Conservation (phyloP, 176 grass and related monocot species). For the Oryza australiensis region DNA sequence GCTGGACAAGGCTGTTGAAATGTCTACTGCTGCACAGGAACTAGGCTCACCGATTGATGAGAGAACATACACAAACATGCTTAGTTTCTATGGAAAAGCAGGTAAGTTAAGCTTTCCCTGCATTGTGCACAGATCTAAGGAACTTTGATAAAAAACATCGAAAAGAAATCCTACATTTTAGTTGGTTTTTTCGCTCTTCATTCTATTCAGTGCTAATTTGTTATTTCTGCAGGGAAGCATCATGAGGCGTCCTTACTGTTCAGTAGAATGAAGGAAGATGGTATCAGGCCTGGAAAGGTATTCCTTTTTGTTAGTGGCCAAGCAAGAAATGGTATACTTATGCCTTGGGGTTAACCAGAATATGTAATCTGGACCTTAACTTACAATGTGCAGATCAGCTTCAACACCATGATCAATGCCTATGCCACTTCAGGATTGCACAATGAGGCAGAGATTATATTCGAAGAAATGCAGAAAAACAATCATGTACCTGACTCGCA, state of each 20-base stretch:
- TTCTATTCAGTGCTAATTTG: constrained; percentile 14
- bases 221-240: constrained; percentile 59
- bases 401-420: constrained; percentile 83
- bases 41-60: constrained; percentile 60
- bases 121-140: not conserved
- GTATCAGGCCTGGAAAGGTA: constrained; percentile 90
- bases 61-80: constrained; percentile 86
- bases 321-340: not conserved
- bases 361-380: not conserved
- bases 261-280: constrained; percentile 76
- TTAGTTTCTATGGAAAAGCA: constrained; percentile 86
- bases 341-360: not conserved
- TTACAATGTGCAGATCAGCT: constrained; percentile 78
- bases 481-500: constrained; percentile 56
- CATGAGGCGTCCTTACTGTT: constrained; percentile 66
- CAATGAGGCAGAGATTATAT: constrained; percentile 52
- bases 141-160: not conserved
- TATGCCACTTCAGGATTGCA: constrained; percentile 67
- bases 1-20: constrained; percentile 82
- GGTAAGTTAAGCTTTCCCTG: constrained; percentile 48
- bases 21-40: constrained; percentile 61
- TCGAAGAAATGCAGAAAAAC: constrained; percentile 63
- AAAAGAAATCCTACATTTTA: not conserved
- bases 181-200: not conserved
- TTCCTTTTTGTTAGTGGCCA: not conserved